phyloP scores from a whole-genome alignment of 176 grass and related monocot species.

The Saccharum spontaneum region DNA sequence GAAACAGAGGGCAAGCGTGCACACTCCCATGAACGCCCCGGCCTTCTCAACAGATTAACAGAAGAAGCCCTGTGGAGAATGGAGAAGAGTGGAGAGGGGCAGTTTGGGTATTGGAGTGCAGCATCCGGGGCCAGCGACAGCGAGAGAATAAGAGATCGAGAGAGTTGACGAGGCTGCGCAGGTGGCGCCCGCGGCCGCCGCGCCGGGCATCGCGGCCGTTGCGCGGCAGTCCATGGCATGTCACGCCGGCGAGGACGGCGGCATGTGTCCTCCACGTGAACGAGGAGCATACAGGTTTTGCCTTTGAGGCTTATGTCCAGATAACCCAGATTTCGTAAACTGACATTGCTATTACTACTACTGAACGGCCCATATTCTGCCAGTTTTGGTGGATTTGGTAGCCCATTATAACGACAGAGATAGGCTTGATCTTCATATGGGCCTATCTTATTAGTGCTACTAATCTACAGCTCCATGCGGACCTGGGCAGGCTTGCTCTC shows the following conservation, averaged over 20 bases:
- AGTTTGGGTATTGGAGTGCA: background rate
- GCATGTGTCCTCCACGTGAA: constrained; percentile 39
- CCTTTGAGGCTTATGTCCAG: background rate
- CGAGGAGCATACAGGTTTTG: background rate
- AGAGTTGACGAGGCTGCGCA: constrained; percentile 20
- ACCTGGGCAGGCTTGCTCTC: too few species aligned
- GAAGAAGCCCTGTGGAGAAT: background rate
- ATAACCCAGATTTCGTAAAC: background rate
- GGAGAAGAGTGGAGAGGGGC: background rate
- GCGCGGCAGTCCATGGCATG: constrained; percentile 4
- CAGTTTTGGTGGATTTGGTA: background rate
- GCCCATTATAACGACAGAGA: background rate
- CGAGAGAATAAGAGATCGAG: background rate
- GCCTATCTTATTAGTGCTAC: background rate
- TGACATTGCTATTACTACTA: background rate
- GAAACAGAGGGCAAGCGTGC: constrained; percentile 19
- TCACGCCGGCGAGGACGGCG: constrained; percentile 23
- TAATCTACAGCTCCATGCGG: too few species aligned
- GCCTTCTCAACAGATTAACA: background rate
- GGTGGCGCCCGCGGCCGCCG: constrained; percentile 39
- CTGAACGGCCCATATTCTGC: background rate
- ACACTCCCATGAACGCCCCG: background rate
- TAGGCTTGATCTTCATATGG: background rate
- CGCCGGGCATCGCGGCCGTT: constrained; percentile 44
- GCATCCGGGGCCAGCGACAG: background rate